These are phyloP conservation scores for Hypericum perforatum DNA, from an alignment of 345 rosid genomes.

Conservation along the genomic window DNA sequence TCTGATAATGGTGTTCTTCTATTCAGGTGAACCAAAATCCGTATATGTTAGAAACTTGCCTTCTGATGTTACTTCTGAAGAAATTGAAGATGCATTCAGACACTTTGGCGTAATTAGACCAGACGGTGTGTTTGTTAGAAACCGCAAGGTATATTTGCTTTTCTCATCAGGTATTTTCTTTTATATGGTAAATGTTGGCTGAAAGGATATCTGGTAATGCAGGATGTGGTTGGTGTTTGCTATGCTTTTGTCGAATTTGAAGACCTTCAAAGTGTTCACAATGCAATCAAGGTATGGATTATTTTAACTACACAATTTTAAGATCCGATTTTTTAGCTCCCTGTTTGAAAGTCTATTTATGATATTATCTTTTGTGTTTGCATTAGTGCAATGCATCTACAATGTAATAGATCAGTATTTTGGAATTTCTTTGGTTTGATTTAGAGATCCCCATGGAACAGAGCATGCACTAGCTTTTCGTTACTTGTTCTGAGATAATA, in stretches of 20 bases:
- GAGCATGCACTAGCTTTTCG: too few species aligned
- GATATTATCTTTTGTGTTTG: slow-evolving; percentile 1
- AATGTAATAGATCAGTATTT: too few species aligned
- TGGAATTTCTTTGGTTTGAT: too few species aligned
- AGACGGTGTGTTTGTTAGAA: slow-evolving; percentile 81
- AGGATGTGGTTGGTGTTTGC: slow-evolving; percentile 86
- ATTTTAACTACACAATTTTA: neutral
- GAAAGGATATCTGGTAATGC: slow-evolving; percentile 18
- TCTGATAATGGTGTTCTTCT: slow-evolving; percentile 18
- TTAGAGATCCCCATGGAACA: too few species aligned
- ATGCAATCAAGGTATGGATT: slow-evolving; percentile 67
- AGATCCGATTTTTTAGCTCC: neutral
- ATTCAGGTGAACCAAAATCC: slow-evolving; percentile 76
- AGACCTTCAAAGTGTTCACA: slow-evolving; percentile 72
- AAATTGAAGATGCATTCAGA: slow-evolving; percentile 78
- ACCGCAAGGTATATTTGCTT: slow-evolving; percentile 52
- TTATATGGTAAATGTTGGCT: slow-evolving; percentile 5
- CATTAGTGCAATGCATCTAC: too few species aligned
- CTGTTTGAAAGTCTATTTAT: neutral
- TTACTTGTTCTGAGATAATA: too few species aligned
- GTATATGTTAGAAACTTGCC: slow-evolving; percentile 96
- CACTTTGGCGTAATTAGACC: slow-evolving; percentile 79
- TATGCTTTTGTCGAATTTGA: slow-evolving; percentile 97
- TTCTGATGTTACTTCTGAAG: slow-evolving; percentile 57
- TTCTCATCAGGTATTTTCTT: neutral